Conservation (phyloP, 306 rosid species). For the Malus sylvestris region DNA sequence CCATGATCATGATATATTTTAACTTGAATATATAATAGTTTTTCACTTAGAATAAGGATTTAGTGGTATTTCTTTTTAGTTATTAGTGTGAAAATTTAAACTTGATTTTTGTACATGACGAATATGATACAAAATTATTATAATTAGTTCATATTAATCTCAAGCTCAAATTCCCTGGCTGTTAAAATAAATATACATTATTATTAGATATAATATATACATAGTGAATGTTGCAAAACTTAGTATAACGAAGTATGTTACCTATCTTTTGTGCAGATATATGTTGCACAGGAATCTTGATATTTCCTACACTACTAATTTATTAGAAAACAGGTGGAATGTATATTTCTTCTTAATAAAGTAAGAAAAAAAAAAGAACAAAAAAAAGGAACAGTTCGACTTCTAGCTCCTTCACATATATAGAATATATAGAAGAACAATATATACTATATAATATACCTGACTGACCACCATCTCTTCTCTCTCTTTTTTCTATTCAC, state of each 20-base stretch:
- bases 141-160: background rate
- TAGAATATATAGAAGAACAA: background rate
- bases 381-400: slow-evolving; percentile 14
- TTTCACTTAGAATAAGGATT: background rate
- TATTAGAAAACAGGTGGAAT: slow-evolving; percentile 23
- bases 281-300: background rate
- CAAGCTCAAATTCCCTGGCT: background rate
- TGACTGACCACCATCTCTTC: slow-evolving; percentile 53
- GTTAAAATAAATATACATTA: too few relatives aligned
- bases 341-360: slow-evolving; percentile 25
- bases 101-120: too few relatives aligned
- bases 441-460: slow-evolving; percentile 24
- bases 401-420: slow-evolving; percentile 13
- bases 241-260: background rate
- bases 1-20: too few relatives aligned
- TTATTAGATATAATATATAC: background rate
- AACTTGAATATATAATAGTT: too few relatives aligned
- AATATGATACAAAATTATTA: too few relatives aligned
- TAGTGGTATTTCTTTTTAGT: too few relatives aligned
- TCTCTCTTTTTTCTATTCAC: background rate
- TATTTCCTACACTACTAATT: slow-evolving; percentile 4
- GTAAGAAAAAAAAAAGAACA: slow-evolving; percentile 3
- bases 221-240: slow-evolving; percentile 34
- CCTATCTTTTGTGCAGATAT: background rate
- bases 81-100: too few relatives aligned